These are phyloP conservation scores for Novymonas esmeraldas DNA, from an alignment of 208 protist species.

Conservation along the genomic window DNA sequence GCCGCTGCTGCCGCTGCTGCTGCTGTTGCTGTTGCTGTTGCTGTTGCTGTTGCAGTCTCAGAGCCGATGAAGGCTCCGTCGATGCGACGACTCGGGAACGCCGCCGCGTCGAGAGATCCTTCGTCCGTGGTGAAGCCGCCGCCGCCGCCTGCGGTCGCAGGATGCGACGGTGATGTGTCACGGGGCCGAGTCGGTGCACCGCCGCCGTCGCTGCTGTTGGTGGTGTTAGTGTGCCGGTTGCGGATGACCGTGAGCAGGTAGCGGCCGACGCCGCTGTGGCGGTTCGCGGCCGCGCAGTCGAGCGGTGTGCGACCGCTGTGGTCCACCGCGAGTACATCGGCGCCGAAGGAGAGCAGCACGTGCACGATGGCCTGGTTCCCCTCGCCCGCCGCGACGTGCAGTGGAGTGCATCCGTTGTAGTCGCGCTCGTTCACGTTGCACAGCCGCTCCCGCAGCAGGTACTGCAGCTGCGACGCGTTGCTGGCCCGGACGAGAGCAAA, in stretches of 20 bases:
- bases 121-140: background rate
- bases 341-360: conserved; percentile 82
- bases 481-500: conserved; percentile 83
- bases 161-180: background rate
- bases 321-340: conserved; percentile 74
- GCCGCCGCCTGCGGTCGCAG: background rate
- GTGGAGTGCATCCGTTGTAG: conserved; percentile 88
- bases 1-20: no score
- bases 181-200: background rate
- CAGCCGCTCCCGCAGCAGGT: conserved; percentile 65
- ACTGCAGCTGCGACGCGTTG: conserved; percentile 78
- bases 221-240: conserved; percentile 19
- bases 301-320: conserved; percentile 79
- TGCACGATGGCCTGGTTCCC: conserved; percentile 80
- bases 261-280: conserved; percentile 72
- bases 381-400: conserved; percentile 83
- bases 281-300: conserved; percentile 82
- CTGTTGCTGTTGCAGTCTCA: no score
- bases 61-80: no score
- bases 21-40: no score
- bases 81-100: background rate
- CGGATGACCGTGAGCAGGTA: conserved; percentile 67
- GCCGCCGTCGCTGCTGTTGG: conserved; percentile 4
- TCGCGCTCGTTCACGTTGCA: conserved; percentile 81
- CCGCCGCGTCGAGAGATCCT: background rate